phyloP scores from a whole-genome alignment of 805 yeast species.

The Candida oleophila region DNA sequence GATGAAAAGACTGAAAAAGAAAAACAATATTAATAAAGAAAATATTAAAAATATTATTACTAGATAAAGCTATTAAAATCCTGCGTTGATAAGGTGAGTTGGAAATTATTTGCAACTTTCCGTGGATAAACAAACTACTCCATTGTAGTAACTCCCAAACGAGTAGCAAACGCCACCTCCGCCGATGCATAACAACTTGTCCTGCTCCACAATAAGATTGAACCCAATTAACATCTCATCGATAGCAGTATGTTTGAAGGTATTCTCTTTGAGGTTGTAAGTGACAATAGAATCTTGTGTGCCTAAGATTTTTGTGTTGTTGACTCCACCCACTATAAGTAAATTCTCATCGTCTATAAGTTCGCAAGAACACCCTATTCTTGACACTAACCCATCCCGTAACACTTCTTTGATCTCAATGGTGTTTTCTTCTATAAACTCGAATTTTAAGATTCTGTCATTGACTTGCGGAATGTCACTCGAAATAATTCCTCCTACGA shows the following conservation, averaged over 20 bases:
- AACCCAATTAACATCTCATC: conserved; percentile 53
- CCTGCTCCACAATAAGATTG: conserved; percentile 29
- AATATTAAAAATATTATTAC: too few relatives aligned
- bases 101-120: too few relatives aligned
- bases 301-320: conserved; percentile 32
- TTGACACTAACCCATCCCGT: conserved; percentile 30
- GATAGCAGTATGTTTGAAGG: conserved; percentile 24
- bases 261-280: conserved; percentile 19
- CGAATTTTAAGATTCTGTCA: conserved; percentile 34
- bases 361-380: conserved; percentile 50
- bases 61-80: too few relatives aligned
- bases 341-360: conserved; percentile 31
- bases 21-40: too few relatives aligned
- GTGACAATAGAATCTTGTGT: conserved; percentile 35
- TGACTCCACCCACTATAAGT: conserved; percentile 59
- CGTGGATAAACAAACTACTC: conserved; percentile 4
- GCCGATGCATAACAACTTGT: conserved; percentile 35
- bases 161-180: conserved; percentile 87
- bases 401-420: conserved; percentile 16
- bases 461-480: conserved; percentile 28
- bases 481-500: conserved; percentile 49
- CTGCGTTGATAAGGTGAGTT: too few relatives aligned
- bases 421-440: background rate
- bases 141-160: conserved; percentile 54
- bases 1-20: too few relatives aligned